Percentiles rank a stretch among this genome's conserved stretches.
phyloP scores from a whole-genome alignment of 2,329 filamentous ascomycete genomes.

The Aureobasidium sp. region DNA sequence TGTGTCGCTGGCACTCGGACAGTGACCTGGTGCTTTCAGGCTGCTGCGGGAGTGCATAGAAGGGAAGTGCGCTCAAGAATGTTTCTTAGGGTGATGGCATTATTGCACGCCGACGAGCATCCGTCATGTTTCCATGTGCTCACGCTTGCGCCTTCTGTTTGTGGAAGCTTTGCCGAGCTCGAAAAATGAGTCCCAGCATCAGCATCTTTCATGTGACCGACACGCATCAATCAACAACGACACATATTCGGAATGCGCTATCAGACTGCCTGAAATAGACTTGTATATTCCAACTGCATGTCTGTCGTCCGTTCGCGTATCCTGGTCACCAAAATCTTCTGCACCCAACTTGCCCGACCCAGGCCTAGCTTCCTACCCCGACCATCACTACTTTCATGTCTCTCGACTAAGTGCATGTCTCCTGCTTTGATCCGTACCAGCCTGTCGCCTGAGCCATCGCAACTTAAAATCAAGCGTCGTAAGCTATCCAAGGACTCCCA shows the following conservation, averaged over 20 bases:
- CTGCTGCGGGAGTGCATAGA: background rate
- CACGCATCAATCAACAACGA: background rate
- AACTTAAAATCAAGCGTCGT: slow-evolving; percentile 22
- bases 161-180: slow-evolving; percentile 14
- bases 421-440: slow-evolving; percentile 24
- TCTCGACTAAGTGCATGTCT: slow-evolving; percentile 25
- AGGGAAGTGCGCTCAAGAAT: background rate
- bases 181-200: slow-evolving; percentile 8
- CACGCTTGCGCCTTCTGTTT: slow-evolving; percentile 1
- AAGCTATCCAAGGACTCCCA: slow-evolving; percentile 19
- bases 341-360: background rate
- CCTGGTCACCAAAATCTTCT: background rate
- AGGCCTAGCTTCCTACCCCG: too few species aligned
- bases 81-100: background rate
- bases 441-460: slow-evolving; percentile 19
- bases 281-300: background rate
- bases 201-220: slow-evolving; percentile 10
- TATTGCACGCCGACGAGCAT: background rate
- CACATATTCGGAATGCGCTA: background rate
- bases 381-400: background rate
- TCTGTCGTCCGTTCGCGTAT: background rate
- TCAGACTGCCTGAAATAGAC: background rate
- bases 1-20: slow-evolving; percentile 29
- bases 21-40: background rate
- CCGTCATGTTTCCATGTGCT: background rate